phyloP scores from a whole-genome alignment of 169 alveolate genomes.

The Besnoitia besnoiti region DNA sequence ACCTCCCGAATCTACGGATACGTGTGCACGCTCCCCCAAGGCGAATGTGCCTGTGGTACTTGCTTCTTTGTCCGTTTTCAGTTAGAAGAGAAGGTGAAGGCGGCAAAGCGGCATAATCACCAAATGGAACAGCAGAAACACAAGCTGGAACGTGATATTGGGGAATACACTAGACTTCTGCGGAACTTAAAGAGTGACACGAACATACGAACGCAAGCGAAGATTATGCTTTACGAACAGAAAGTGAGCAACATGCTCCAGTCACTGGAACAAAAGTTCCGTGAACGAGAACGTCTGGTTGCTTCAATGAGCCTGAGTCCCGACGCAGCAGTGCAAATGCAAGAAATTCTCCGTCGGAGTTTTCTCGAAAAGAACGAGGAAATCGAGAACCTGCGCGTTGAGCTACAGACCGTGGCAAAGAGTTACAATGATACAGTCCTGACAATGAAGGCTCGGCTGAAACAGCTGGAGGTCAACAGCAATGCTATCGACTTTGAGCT shows the following conservation, averaged over 20 bases:
- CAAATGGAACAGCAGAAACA: slow-evolving; percentile 39
- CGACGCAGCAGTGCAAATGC: background rate
- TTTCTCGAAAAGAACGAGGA: slow-evolving; percentile 34
- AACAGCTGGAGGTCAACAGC: slow-evolving; percentile 30
- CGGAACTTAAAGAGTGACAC: slow-evolving; percentile 2
- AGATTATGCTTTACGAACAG: slow-evolving; percentile 20
- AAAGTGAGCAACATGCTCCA: background rate
- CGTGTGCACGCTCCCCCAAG: too few species aligned
- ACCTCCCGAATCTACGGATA: too few species aligned
- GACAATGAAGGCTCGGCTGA: slow-evolving; percentile 8
- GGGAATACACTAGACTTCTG: slow-evolving; percentile 20
- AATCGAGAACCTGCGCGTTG: slow-evolving; percentile 8
- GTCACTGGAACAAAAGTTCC: slow-evolving; percentile 7
- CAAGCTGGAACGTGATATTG: slow-evolving; percentile 36
- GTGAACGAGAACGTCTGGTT: background rate
- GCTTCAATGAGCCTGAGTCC: background rate
- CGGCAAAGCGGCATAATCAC: slow-evolving; percentile 23
- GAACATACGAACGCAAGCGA: slow-evolving; percentile 1
- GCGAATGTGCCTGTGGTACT: too few species aligned
- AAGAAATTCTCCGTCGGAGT: slow-evolving; percentile 10
- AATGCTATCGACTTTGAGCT: background rate
- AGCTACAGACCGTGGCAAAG: slow-evolving; percentile 26
- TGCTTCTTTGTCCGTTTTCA: too few species aligned
- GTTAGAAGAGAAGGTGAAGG: slow-evolving; percentile 37
- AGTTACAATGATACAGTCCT: slow-evolving; percentile 16